A percentile compares a stretch with the other conserved stretches of the same genome.
Conservation (phyloP, 1,284 basidiomycete species). For the Marasmius fiardii region DNA sequence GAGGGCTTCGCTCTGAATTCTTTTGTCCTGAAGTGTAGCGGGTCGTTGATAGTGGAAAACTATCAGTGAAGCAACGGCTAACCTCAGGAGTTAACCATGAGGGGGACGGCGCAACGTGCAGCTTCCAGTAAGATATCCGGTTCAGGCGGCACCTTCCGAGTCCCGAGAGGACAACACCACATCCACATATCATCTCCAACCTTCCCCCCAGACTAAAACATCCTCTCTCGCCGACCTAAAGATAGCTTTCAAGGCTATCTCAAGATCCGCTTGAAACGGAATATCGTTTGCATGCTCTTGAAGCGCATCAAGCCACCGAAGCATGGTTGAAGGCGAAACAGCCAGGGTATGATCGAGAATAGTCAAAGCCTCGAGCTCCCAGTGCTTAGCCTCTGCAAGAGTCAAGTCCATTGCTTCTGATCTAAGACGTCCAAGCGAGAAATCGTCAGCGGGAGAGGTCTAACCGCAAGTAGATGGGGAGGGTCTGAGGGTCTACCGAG, state of each 20-base stretch:
- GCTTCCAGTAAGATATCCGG: too few species aligned
- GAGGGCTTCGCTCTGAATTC: conserved; percentile 18
- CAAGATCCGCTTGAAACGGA: neutral
- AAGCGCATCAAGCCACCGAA: neutral
- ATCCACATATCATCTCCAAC: neutral
- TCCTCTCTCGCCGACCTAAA: neutral
- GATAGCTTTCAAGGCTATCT: neutral
- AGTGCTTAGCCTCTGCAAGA: neutral
- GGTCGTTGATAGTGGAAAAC: too few species aligned
- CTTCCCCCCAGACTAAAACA: neutral
- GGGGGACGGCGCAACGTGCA: too few species aligned
- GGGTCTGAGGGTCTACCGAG: too few species aligned
- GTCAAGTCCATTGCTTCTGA: neutral
- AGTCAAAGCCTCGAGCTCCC: neutral
- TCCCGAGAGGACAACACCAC: neutral
- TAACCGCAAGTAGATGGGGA: too few species aligned
- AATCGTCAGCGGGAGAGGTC: neutral
- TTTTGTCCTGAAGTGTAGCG: conserved; percentile 23
- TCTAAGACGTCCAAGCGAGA: neutral
- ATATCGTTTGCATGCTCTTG: neutral
- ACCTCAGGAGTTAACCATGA: too few species aligned
- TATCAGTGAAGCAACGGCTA: too few species aligned
- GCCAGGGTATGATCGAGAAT: neutral
- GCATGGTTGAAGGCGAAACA: neutral
- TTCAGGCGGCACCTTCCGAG: neutral